phyloP scores from a whole-genome alignment of 345 rosid genomes.

The Conringia planisiliqua region DNA sequence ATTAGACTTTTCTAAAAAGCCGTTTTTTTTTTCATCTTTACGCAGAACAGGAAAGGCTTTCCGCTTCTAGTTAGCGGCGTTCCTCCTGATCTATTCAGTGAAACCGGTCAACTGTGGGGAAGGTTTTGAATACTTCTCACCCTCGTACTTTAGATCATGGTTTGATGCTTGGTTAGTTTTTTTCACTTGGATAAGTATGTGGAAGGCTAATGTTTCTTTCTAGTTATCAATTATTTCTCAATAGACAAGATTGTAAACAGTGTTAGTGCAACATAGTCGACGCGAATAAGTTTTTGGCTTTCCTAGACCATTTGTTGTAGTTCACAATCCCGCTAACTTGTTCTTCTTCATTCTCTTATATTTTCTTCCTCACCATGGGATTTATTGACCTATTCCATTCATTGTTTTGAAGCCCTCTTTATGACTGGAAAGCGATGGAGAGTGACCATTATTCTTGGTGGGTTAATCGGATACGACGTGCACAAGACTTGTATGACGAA shows the following conservation, averaged over 20 bases:
- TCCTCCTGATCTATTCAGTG: slow-evolving; percentile 96
- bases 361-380: neutral
- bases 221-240: neutral
- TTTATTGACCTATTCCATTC: neutral
- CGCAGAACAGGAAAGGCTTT: slow-evolving; percentile 79
- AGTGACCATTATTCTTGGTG: slow-evolving; percentile 87
- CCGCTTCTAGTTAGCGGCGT: slow-evolving; percentile 88
- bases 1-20: neutral
- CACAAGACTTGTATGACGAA: slow-evolving; percentile 76
- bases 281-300: neutral
- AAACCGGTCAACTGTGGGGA: slow-evolving; percentile 94
- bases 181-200: neutral
- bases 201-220: neutral
- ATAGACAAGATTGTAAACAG: neutral
- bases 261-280: neutral
- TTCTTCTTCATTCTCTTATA: neutral
- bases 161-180: neutral
- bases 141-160: neutral
- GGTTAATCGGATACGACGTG: slow-evolving; percentile 68
- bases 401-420: slow-evolving; percentile 66
- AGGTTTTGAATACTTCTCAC: slow-evolving; percentile 46
- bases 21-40: neutral
- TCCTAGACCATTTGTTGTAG: neutral
- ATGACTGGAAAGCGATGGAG: slow-evolving; percentile 94
- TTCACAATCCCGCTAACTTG: neutral